Evolutionary conservation across 768 basidiomycete species (phyloP).

Genomic region (Inosperma sp.): DNA sequence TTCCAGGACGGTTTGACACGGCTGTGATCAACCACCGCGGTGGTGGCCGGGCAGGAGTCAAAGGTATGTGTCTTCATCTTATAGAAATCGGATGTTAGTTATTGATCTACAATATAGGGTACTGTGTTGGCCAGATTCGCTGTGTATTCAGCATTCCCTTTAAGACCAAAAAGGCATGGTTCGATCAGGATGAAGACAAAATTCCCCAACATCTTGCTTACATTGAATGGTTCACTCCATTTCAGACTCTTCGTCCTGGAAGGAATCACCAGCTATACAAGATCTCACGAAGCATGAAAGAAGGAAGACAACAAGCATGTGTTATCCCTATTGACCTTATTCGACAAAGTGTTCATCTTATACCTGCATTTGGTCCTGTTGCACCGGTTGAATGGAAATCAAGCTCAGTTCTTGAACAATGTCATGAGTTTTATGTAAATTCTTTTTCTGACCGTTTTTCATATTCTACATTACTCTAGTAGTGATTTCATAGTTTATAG

Average conservation of each 20-base stretch:
- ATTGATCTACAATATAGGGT: too few relatives aligned
- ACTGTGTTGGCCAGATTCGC: slow-evolving; percentile 7
- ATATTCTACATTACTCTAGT: too few relatives aligned
- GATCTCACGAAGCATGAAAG: slow-evolving; percentile 9
- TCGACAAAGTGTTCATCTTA: slow-evolving; percentile 25
- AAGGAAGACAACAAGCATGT: slow-evolving; percentile 12
- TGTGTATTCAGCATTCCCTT: slow-evolving; percentile 14
- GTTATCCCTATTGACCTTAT: slow-evolving; percentile 24
- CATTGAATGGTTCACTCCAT: slow-evolving; percentile 17
- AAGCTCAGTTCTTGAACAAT: slow-evolving; percentile 28
- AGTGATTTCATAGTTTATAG: too few relatives aligned
- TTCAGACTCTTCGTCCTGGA: slow-evolving; percentile 14
- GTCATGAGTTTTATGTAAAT: slow-evolving; percentile 27
- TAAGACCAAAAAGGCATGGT: not conserved
- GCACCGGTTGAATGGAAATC: slow-evolving; percentile 28
- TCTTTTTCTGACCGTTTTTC: slow-evolving; percentile 25
- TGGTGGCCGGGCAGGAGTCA: too few relatives aligned
- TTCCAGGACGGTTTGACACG: too few relatives aligned
- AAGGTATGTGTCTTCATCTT: not conserved
- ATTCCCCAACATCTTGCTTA: slow-evolving; percentile 13
- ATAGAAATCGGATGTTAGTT: not conserved
- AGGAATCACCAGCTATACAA: slow-evolving; percentile 23
- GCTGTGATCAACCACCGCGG: too few relatives aligned
- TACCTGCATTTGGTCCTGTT: slow-evolving; percentile 27
- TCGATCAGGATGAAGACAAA: too few relatives aligned